Evolutionary conservation across 441 rosid genomes (phyloP), one percentile per base, ranked within the genome.

Genomic region (Adansonia rubrostipa): DNA sequence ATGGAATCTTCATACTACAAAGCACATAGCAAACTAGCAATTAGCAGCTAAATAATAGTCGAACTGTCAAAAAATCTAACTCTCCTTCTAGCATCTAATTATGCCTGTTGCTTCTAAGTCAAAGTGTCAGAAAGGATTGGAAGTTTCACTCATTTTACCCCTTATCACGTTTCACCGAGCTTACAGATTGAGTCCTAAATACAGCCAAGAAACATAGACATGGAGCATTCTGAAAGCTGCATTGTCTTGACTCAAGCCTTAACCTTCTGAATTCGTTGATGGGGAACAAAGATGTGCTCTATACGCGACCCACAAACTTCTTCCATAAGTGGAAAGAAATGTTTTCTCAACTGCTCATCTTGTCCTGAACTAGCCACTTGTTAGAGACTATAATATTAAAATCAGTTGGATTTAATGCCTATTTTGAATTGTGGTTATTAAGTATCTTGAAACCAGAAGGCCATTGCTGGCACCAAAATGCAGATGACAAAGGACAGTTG

Each of bases 211-310:
- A 22, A 48, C 40, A 69, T 22, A 22, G 11, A 50, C 3, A 50
- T 24, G 20, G 14, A 44, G 15, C 10, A 69, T 5, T 20, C 56
- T 69, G 33, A 67, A 68, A 9, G 1, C 58, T 6, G 58, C 44
- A 60, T 22, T 70, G 60, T 28, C 74, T 70, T 24, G 33, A 24
- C 17, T 19, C 20, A 50, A 24, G 22, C 74, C 8, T 11, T 6
- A 70, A 48, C 11, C 44, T 70, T 70, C 44, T 70, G 24, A 50
- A 67, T 50, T 71, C 28, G 36, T 2, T 71, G 15, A 53, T 54
- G 9, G 22, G 45, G 13, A 72, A 36, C 8, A 9, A 48, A 22
- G 17, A 51, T 71, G 60, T 3, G 44, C 47, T 28, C 60, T n/a
- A 56, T 17, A 11, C 44, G 14, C 60, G 36, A 50, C 6, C 60